Base-by-base conservation (phyloP, 257 asterid species). In the Schizonepeta tenuifolia region DNA sequence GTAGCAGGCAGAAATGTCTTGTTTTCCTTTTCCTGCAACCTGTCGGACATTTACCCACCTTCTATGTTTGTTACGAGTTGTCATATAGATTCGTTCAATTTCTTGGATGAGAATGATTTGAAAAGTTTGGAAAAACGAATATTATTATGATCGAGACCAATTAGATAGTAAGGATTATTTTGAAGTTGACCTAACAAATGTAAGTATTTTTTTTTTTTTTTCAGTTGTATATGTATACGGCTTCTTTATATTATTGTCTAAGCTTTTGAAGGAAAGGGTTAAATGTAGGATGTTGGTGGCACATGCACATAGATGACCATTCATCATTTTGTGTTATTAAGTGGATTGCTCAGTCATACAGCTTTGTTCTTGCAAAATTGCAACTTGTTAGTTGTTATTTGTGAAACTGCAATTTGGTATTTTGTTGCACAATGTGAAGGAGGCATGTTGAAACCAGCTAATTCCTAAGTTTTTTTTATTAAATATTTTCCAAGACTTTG, bases 21-120 rank as follows among this genome's bases (percentile, higher is more conserved):
- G 36, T 10, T 72, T 65, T 57, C 71, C 33, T 26, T 40, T 77
- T 50, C 56, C 60, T 72, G 33, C 59, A 31, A 20, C 75, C 9
- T 72, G 33, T 58, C 43, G 2, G 11, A 66, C 59, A 24, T 49
- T 10, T 71, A 13, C 20, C 28, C 31, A 21, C 66, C 9, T 14
- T 57, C 56, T 64, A 18, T 71, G 12, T 17, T 59, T 47, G 47
- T 7, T 31, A 43, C 63, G 65, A 70, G 31, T 56, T 49, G 47
- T 24, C 31, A 38, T 43, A 50, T 69, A 56, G 33, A 61, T 40
- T 47, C 41, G 36, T 59, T 67, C 53, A 24, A 9, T 60, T 40
- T 69, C 66, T 60, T 17, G 75, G 2, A 50, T 26, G 43, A 64
- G 63, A 55, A 21, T 31, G 20, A 3, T 6, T 22, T 43, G 43